Conservation (phyloP, 495 filamentous ascomycete genomes). For the Apiosordaria backusii region DNA sequence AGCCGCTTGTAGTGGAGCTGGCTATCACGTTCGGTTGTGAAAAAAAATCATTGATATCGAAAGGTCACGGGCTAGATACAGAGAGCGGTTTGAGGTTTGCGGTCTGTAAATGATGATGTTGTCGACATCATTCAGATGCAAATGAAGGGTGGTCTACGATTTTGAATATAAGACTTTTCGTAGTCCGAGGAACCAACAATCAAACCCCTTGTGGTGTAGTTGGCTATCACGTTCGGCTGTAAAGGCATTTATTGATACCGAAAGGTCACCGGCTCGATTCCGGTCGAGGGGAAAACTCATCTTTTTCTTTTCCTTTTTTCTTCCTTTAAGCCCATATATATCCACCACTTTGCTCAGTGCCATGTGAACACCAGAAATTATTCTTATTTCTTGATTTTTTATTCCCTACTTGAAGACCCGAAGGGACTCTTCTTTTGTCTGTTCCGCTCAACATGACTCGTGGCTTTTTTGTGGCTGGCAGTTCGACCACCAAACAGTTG, state of each 20-base stretch:
- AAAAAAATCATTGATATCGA: conserved; percentile 8
- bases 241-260: conserved; percentile 14
- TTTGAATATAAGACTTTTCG: too few species aligned
- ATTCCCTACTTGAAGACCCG: too few species aligned
- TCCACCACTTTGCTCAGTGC: neutral
- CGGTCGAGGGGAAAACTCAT: conserved; percentile 13
- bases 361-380: neutral
- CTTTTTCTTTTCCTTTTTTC: neutral
- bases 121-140: too few species aligned
- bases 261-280: conserved; percentile 14
- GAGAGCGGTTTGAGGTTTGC: too few species aligned
- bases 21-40: conserved; percentile 10
- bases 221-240: conserved; percentile 14
- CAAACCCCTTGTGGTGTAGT: conserved; percentile 13
- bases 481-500: too few species aligned
- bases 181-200: neutral
- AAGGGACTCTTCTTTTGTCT: too few species aligned
- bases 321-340: neutral
- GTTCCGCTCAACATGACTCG: too few species aligned
- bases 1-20: conserved; percentile 7
- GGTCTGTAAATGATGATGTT: too few species aligned
- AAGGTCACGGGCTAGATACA: conserved; percentile 9
- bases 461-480: too few species aligned
- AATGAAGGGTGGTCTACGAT: too few species aligned
- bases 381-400: too few species aligned